phyloP scores from a whole-genome alignment of 306 rosid genomes.

The Quercus variabilis region DNA sequence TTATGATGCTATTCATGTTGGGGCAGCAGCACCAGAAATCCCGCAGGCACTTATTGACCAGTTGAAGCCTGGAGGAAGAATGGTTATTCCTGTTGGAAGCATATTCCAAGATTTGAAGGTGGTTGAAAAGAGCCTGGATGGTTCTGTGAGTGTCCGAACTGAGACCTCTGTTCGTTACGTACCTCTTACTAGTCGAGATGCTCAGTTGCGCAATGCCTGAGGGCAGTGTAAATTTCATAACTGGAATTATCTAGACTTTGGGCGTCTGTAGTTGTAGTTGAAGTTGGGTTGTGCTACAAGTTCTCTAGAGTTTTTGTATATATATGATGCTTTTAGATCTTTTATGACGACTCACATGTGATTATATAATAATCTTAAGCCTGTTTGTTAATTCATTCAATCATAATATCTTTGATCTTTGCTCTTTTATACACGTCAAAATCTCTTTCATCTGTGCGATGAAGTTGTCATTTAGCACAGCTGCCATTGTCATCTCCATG shows the following conservation, averaged over 20 bases:
- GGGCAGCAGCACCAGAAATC: conserved; percentile 91
- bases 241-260: not conserved
- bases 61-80: conserved; percentile 90
- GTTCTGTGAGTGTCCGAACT: conserved; percentile 50
- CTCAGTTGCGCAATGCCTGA: conserved; percentile 57
- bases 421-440: too few species aligned
- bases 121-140: conserved; percentile 79
- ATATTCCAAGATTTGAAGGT: conserved; percentile 77
- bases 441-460: too few species aligned
- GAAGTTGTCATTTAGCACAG: too few species aligned
- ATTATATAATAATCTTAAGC: not conserved
- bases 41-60: conserved; percentile 81
- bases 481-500: too few species aligned
- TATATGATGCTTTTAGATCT: not conserved
- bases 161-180: conserved; percentile 86
- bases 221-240: not conserved
- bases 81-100: conserved; percentile 95
- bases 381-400: too few species aligned
- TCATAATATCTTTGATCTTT: too few species aligned
- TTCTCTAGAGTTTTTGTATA: not conserved
- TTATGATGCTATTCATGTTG: conserved; percentile 95
- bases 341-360: not conserved
- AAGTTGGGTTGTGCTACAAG: not conserved
- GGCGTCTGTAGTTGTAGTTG: not conserved
- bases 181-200: conserved; percentile 87